Conservation (phyloP, 1,284 basidiomycete species). For the Austroboletus novae-zelandiae region DNA sequence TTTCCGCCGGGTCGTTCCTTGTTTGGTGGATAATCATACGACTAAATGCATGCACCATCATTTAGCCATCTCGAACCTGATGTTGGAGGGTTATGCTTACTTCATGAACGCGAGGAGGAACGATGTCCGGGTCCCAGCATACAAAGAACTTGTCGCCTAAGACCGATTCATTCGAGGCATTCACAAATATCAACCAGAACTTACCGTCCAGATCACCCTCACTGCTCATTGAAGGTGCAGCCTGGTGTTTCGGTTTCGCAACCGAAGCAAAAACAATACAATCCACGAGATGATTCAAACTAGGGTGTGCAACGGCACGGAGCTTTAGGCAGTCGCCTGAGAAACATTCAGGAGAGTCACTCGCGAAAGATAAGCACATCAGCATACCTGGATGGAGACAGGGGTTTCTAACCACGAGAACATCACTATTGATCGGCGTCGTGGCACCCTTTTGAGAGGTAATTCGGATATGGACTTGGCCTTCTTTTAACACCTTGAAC, state of each 20-base stretch:
- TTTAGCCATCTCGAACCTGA: too few relatives aligned
- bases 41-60: slow-evolving; percentile 33
- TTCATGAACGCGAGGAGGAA: slow-evolving; percentile 53
- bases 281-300: slow-evolving; percentile 55
- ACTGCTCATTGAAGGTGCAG: slow-evolving; percentile 67
- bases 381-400: slow-evolving; percentile 59
- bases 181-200: slow-evolving; percentile 1
- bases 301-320: slow-evolving; percentile 49
- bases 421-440: slow-evolving; percentile 56
- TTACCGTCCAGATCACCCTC: slow-evolving; percentile 61
- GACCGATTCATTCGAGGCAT: not conserved
- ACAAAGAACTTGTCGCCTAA: slow-evolving; percentile 63
- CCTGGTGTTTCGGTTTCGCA: slow-evolving; percentile 51
- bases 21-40: slow-evolving; percentile 63
- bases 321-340: slow-evolving; percentile 63
- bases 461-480: slow-evolving; percentile 60
- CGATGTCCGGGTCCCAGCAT: slow-evolving; percentile 62
- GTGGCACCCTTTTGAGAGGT: slow-evolving; percentile 49
- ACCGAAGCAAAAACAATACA: slow-evolving; percentile 64
- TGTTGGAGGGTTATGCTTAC: slow-evolving; percentile 29
- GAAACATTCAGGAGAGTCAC: not conserved
- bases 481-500: slow-evolving; percentile 56
- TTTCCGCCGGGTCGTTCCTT: slow-evolving; percentile 46
- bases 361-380: not conserved
- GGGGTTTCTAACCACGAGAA: slow-evolving; percentile 63